Evolutionary conservation across 2,329 filamentous ascomycete genomes (phyloP), one percentile per base, ranked within the genome.

Genomic region (Ilyonectria mors-panacis): DNA sequence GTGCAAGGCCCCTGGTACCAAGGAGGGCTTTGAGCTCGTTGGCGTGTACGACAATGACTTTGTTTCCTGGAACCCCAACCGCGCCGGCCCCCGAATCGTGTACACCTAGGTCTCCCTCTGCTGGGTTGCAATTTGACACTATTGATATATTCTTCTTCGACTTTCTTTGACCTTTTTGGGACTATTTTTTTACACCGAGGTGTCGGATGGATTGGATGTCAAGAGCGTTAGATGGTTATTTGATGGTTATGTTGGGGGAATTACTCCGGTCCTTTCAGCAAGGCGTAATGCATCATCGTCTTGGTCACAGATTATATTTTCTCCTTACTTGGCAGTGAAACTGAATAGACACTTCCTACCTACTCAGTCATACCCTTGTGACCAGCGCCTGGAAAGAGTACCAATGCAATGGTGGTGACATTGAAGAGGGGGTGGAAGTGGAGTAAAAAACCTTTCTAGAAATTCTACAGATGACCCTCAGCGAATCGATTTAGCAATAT

Each of bases 1-100:
- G 15, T 72, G 70, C 64, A 69, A 72, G 59, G 53, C 66, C 9
- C 53, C 70, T 7, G 66, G 64, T 5, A 71, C 68, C 7, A 21
- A 53, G 12, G 70, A 72, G 23, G 70, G 53, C 7, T 71, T 72
- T 53, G 70, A 72, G 64, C 66, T 72, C 23, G 70, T 71, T 23
- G 70, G 70, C 9, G 70, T 72, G 28, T 71, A 66, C 26, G 68
- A 72, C 39, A 59, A 66, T 12, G 70, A 72, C 21, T 48, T 55
- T 19, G 42, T 71, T n/a, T 59, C 58, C 6, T 72, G 70, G 70
- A 51, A 72, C 50, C 66, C 68, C 6, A 23, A 23, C 1, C 19
- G 64, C 35, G 61, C 68, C 33, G 70, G 70, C 1, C 68, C 68
- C n/a, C 47, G 67, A 17, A 70, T 72, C 33, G 47, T 66, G n/a